phyloP scores from a whole-genome alignment of 108 stramenopile species.

The Cyclostephanos invisitatus region DNA sequence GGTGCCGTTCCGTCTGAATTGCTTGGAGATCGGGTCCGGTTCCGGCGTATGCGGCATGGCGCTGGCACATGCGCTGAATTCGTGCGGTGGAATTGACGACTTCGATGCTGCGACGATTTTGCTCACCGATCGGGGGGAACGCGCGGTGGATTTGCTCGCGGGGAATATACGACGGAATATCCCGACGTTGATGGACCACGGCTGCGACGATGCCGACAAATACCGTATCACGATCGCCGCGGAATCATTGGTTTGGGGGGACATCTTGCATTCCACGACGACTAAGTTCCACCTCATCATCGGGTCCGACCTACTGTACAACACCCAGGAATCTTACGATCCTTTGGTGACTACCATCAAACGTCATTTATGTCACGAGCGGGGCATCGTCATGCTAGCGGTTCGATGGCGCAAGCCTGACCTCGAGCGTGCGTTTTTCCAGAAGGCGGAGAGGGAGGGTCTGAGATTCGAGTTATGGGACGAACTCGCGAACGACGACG shows the following conservation, averaged over 20 bases:
- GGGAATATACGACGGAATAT: slow-evolving; percentile 52
- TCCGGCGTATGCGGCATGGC: slow-evolving; percentile 66
- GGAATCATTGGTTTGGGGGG: slow-evolving; percentile 50
- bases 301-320: slow-evolving; percentile 80
- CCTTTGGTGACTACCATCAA: slow-evolving; percentile 59
- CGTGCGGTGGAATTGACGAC: background rate
- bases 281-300: slow-evolving; percentile 54
- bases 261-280: background rate
- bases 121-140: slow-evolving; percentile 40
- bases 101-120: slow-evolving; percentile 6
- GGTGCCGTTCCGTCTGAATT: background rate
- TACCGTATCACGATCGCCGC: slow-evolving; percentile 11
- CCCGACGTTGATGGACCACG: background rate
- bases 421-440: slow-evolving; percentile 69
- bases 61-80: slow-evolving; percentile 41
- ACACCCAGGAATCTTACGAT: slow-evolving; percentile 52
- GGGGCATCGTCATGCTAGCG: slow-evolving; percentile 49
- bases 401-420: slow-evolving; percentile 81
- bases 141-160: slow-evolving; percentile 50
- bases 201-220: background rate
- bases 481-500: slow-evolving; percentile 21
- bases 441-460: slow-evolving; percentile 18
- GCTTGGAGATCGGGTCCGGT: slow-evolving; percentile 79
- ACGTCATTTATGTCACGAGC: slow-evolving; percentile 44
- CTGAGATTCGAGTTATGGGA: slow-evolving; percentile 33